Evolutionary conservation across 305 asterid genomes (phyloP), one percentile per base, ranked within the genome.

Genomic region (Lippia alba): DNA sequence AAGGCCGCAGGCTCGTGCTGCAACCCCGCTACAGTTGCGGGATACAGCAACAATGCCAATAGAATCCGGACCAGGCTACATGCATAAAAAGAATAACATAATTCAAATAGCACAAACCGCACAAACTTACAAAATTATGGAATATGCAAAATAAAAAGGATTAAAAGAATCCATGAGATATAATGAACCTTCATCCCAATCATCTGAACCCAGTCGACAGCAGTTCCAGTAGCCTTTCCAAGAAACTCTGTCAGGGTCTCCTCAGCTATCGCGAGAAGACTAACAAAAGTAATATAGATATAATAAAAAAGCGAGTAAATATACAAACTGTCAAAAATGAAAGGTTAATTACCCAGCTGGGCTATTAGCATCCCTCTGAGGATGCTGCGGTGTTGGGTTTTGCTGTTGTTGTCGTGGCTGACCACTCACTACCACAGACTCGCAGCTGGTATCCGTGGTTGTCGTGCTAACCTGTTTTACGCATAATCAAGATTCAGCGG

Each of bases 21-120:
- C 98, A 66, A 90, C 81, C 53, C 98, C 98, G 24, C 86, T 79
- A 76, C 92, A 86, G 76, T 88, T 87, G 82, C 90, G 96, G 85
- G 98, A 88, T 73, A 92, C 87, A 72, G 98, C 92, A 69, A 92
- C 89, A 62, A 90, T 92, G 84, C 98, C 98, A 82, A 90, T 92
- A 82, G 96, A 92, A 86, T 92, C 98, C 94, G 96, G 98, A 92
- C 98, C 98, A 92, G 98, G 98, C 98, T 92, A 70, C 20, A 64
- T 45, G 56, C 72, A 74, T 16, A 73, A 19, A 70, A 32, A 11
- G 30, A 36, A 20, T 12, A 34, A 12, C 6, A 50, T 12, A 44
- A 65, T 9, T 20, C 16, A 41, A 20, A 54, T 39, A 16, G n/a
- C 3, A 34, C 48, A 58, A 45, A 58, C 63, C 10, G 6, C 3